These are phyloP conservation scores for Diplodia intermedia DNA, from an alignment of 2,329 filamentous ascomycete genomes.

Conservation along the genomic window DNA sequence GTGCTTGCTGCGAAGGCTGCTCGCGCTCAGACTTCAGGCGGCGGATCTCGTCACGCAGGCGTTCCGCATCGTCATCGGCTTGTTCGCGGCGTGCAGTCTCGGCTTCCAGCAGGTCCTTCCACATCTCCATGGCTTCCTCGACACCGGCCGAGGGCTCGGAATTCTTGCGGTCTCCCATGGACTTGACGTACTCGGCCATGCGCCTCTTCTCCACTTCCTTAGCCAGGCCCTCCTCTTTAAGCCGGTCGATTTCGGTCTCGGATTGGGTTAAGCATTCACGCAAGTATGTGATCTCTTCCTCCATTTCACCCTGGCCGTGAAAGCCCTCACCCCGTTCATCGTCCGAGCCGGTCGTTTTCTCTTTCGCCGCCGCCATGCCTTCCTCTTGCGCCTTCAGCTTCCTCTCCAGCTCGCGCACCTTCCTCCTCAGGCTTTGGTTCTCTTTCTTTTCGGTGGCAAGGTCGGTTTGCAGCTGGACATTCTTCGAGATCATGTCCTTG, in stretches of 20 bases:
- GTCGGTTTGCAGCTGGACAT: constrained; percentile 91
- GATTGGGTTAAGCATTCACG: constrained; percentile 86
- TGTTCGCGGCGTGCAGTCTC: constrained; percentile 90
- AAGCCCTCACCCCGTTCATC: constrained; percentile 62
- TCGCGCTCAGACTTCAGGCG: constrained; percentile 62
- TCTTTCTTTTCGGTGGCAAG: constrained; percentile 89
- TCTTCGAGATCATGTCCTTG: constrained; percentile 97
- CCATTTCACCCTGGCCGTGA: constrained; percentile 70
- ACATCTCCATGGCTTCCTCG: constrained; percentile 70
- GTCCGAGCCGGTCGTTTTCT: constrained; percentile 49
- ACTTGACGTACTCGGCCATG: constrained; percentile 80
- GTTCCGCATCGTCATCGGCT: constrained; percentile 85
- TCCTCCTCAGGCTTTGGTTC: constrained; percentile 80
- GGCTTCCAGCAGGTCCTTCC: constrained; percentile 92
- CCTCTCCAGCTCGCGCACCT: constrained; percentile 86
- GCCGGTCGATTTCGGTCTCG: constrained; percentile 80
- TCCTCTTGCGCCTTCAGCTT: constrained; percentile 68
- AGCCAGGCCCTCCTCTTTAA: constrained; percentile 77
- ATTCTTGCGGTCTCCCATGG: constrained; percentile 58
- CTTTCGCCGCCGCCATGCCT: constrained; percentile 54
- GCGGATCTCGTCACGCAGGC: constrained; percentile 82
- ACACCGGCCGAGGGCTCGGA: constrained; percentile 47
- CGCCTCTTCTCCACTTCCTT: constrained; percentile 86
- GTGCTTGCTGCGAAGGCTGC: constrained; percentile 43
- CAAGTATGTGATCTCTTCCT: constrained; percentile 85